These are phyloP conservation scores for Eimeria sp. DNA, from an alignment of 169 alveolate species.

Conservation along the genomic window DNA sequence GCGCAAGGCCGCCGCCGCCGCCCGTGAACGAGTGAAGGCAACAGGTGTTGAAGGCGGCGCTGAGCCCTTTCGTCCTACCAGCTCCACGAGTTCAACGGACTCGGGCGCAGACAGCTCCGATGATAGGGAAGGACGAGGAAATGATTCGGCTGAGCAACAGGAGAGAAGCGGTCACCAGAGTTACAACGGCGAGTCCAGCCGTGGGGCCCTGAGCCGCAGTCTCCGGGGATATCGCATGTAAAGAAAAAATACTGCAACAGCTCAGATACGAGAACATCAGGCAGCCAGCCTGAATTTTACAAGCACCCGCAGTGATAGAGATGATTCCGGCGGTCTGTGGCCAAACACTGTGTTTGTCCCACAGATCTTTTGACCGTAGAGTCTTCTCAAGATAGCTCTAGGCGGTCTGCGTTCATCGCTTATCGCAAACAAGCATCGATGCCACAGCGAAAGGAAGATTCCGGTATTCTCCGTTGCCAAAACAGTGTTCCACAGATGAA, in stretches of 20 bases:
- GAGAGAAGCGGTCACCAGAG: conserved; percentile 16
- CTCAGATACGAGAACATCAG: neutral
- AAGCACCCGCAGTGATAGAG: neutral
- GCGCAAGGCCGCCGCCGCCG: conserved; percentile 36
- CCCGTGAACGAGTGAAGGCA: conserved; percentile 12
- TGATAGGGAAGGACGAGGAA: neutral
- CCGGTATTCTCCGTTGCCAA: neutral
- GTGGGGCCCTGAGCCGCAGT: conserved; percentile 14
- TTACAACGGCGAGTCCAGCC: neutral
- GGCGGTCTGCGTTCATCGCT: neutral
- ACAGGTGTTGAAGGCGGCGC: neutral
- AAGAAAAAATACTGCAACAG: neutral
- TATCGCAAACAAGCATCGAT: neutral
- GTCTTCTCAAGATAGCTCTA: neutral
- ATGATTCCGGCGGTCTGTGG: neutral
- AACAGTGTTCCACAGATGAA: neutral
- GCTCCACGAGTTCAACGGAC: neutral
- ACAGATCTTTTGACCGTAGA: neutral
- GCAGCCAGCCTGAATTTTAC: neutral
- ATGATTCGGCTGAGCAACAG: conserved; percentile 21
- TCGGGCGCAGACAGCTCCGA: neutral
- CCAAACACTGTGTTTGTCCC: neutral
- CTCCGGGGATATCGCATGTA: conserved; percentile 15
- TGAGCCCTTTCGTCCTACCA: neutral
- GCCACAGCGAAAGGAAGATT: neutral